Evolutionary conservation across 106 monocot species (phyloP), one percentile per base, ranked within the genome.

Genomic region (Allium fistulosum): DNA sequence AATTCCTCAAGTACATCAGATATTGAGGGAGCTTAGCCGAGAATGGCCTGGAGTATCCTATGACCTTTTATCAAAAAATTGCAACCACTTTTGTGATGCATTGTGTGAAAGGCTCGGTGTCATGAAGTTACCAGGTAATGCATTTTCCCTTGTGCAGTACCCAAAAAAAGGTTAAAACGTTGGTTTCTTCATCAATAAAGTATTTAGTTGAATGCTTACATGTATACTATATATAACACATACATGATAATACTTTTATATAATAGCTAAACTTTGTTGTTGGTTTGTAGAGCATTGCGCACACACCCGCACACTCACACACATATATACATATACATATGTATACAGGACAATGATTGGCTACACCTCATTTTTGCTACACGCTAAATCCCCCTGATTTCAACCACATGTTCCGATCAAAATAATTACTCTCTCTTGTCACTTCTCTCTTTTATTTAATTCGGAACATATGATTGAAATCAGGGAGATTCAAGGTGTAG

Each of bases 81-180:
- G 97, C 79, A 97, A 97, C 51, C 97, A 97, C 70, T 92, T 97
- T 60, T 97, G 97, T 75, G 92, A 97, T 79, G 65, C 50, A 7
- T 76, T 92, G 46, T 92, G 97, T 27, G 92, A 97, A 72, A 76
- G 68, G 58, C 84, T 97, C 16, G 89, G 80, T 49, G 89, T 89
- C 17, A 75, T 78, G 46, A 97, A 88, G 79, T 72, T 89, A 64
- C 97, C 92, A 85, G 97, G 97, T 97, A 62, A 80, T 10, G 55
- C 10, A n/a, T 26, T 66, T 51, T 47, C 52, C 16, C 46, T 7
- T 63, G 18, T 67, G 16, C 51, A 10, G 8, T 65, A 17, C 10
- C 7, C 1, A 13, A 65, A 50, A 11, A 17, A 22, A 6, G 49
- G 47, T 17, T n/a, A 64, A 60, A 26, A 60, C 13, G 0, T 60